Evolutionary conservation across 106 monocot genomes (phyloP), one percentile per base, ranked within the genome.

Genomic region (Acorus gramineus): DNA sequence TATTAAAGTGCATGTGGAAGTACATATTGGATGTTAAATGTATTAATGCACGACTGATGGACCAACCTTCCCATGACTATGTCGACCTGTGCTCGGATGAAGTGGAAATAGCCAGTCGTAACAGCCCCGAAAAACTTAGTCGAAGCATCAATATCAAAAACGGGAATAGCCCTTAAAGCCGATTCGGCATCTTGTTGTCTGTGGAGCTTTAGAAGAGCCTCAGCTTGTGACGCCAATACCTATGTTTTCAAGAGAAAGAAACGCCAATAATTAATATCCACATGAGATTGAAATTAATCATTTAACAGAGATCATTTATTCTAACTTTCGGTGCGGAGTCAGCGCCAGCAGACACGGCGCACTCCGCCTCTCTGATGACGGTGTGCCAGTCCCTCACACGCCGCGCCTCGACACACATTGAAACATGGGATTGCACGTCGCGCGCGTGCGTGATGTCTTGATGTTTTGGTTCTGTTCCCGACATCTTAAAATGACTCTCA

Each of bases 221-320:
- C 80, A 14, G 75, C 80, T 80, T 80, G 70, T 44, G 56, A 56
- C 3, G 80, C 75, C 67, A 80, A 80, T 45, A 80, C 79, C 79
- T 80, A n/a, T n/a, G n/a, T n/a, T n/a, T 73, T 60, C 44, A 60
- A 48, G 42, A 48, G 57, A 64, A 11, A 11, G 3, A 62, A 46
- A n/a, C n/a, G n/a, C n/a, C n/a, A n/a, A n/a, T n/a, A n/a, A n/a
- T n/a, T n/a, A n/a, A n/a, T n/a, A n/a, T n/a, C n/a, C n/a, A n/a
- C 1, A 42, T 61, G 7, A 61, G 61, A 14, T 44, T 3, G 12
- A 61, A 14, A 8, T 44, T 5, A 11, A 10, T 56, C 14, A 56
- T 10, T 10, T 11, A 56, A 56, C 11, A 11, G 11, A 8, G 56
- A 56, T 13, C 56, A 57, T 57, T n/a, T 7, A 57, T 57, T 14